phyloP scores from a whole-genome alignment of 225 moss, liverwort and hornwort species.

The Straminergon stramineum region DNA sequence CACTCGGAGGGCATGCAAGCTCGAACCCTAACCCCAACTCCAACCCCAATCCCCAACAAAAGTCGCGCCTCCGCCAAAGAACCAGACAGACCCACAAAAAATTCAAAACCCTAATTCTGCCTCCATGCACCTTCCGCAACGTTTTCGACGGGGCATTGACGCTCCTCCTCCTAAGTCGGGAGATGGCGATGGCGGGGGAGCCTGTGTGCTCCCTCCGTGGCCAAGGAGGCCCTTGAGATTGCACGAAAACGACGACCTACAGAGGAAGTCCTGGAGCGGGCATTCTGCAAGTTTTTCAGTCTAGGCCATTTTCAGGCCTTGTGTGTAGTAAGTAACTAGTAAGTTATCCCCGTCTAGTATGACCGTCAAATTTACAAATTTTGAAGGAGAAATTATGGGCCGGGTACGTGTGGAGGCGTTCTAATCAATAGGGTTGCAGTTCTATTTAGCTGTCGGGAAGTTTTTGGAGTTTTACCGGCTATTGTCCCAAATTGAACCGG shows the following conservation, averaged over 20 bases:
- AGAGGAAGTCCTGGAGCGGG: too few species aligned
- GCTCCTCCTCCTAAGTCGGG: not conserved
- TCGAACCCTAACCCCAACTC: slow-evolving; percentile 14
- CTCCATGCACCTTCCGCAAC: not conserved
- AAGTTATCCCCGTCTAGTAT: not conserved
- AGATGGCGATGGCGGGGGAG: not conserved
- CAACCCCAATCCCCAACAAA: not conserved
- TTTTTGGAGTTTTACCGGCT: too few species aligned
- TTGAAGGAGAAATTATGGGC: not conserved
- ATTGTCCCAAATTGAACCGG: too few species aligned
- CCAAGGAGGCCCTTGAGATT: not conserved
- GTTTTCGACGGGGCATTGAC: too few species aligned
- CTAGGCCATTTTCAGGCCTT: not conserved
- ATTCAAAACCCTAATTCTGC: not conserved
- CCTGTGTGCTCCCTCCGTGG: not conserved
- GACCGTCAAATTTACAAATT: not conserved
- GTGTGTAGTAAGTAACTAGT: not conserved
- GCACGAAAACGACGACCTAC: not conserved
- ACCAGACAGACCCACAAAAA: not conserved
- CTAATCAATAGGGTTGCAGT: not conserved
- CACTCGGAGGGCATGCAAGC: not conserved
- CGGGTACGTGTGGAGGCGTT: not conserved
- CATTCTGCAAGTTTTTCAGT: not conserved
- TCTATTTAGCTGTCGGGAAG: too few species aligned
- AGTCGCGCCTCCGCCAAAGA: not conserved